Evolutionary conservation across 2,329 filamentous ascomycete genomes (phyloP), one percentile per base, ranked within the genome.

Genomic region (Botryotinia globosa): DNA sequence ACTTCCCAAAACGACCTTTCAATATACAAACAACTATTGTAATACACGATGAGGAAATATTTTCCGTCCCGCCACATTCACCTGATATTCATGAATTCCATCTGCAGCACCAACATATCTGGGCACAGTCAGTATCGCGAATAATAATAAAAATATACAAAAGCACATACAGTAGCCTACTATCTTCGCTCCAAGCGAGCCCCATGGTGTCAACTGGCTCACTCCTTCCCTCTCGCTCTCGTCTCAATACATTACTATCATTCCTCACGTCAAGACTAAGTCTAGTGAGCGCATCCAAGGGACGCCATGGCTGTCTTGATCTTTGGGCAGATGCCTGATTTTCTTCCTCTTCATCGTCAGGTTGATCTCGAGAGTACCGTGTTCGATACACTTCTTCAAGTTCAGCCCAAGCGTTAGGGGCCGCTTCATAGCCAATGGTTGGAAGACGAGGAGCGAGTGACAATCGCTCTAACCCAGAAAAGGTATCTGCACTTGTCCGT

Each of bases 11-110:
- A 42, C 22, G 14, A 32, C 48, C 54, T 37, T 29, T 51, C 56
- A 69, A 54, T 59, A 61, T 51, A 59, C 68, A 76, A 75, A 59
- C 68, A 77, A 75, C 48, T 73, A 90, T 74, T 86, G 85, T 80
- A 88, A 82, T 61, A 83, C 83, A 75, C 89, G 82, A 75, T 85
- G 87, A 3, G 89, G 87, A 75, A 85, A 87, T 45, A 86, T 82
- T 80, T 89, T 92, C 74, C 92, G 85, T 72, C 83, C 85, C 66
- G 87, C 84, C 29, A 90, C 77, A 79, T 93, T 90, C 75, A 94
- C 85, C 48, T 86, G 87, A 77, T 93, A 89, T 82, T 94, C 91
- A 78, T 93, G 93, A 71, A 94, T 91, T 72, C 92, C 92, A 76
- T 92, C 89, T 79, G 93, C 90, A 48, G 89, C 87, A 32, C 87